Evolutionary conservation across 495 filamentous ascomycete species (phyloP).

Genomic region (Annulohypoxylon bovei): DNA sequence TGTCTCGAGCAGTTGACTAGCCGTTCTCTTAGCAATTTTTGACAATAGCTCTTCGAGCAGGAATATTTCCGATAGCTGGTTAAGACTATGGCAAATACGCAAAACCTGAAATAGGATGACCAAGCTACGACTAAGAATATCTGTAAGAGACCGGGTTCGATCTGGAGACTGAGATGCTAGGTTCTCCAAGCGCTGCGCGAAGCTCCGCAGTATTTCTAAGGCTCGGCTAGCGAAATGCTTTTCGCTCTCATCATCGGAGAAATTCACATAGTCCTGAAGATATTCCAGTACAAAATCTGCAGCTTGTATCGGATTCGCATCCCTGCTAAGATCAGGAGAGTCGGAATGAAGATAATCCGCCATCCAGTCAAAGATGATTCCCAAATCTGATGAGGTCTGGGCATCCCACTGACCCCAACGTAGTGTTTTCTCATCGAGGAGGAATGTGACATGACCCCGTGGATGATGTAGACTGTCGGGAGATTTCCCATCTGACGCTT

Average conservation of each 20-base stretch:
- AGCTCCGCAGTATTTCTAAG: slow-evolving; percentile 54
- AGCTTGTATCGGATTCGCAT: slow-evolving; percentile 37
- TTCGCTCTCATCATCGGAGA: slow-evolving; percentile 42
- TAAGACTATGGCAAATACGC: slow-evolving; percentile 46
- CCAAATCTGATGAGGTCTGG: slow-evolving; percentile 71
- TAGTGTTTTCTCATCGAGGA: slow-evolving; percentile 60
- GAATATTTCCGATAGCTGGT: slow-evolving; percentile 43
- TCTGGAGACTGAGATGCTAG: slow-evolving; percentile 12
- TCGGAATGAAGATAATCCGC: slow-evolving; percentile 51
- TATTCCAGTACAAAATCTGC: slow-evolving; percentile 55
- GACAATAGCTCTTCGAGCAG: slow-evolving; percentile 57
- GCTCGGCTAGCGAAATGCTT: slow-evolving; percentile 57
- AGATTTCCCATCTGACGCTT: slow-evolving; percentile 55
- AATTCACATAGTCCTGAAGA: slow-evolving; percentile 50
- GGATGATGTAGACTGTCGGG: slow-evolving; percentile 42
- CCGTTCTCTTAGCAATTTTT: slow-evolving; percentile 48
- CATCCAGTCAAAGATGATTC: slow-evolving; percentile 65
- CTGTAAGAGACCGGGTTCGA: slow-evolving; percentile 32
- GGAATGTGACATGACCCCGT: slow-evolving; percentile 47
- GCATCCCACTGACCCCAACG: slow-evolving; percentile 79
- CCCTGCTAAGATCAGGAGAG: background rate
- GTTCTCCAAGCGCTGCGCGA: slow-evolving; percentile 50
- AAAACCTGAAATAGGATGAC: slow-evolving; percentile 47
- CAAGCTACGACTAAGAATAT: slow-evolving; percentile 42
- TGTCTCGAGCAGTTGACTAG: slow-evolving; percentile 55